Conservation (phyloP, 1,284 basidiomycete species). For the Fistulinella staudtii region DNA sequence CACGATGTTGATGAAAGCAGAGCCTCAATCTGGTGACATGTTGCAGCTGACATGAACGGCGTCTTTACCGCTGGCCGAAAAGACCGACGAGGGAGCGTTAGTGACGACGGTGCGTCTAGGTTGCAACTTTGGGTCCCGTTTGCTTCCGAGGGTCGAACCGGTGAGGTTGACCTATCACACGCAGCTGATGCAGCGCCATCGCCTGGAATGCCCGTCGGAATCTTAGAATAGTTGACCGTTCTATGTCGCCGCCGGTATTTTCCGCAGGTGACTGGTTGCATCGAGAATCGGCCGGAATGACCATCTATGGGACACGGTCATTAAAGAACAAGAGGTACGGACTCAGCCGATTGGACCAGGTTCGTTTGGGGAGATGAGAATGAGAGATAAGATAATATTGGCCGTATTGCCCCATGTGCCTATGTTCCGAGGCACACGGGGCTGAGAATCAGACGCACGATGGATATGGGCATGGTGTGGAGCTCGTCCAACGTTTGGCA, state of each 20-base stretch:
- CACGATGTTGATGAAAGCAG: conserved; percentile 11
- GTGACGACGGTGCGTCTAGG: too few relatives aligned
- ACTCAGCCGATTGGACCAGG: conserved; percentile 4
- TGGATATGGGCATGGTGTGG: neutral
- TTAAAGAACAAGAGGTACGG: conserved; percentile 11
- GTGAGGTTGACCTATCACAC: neutral
- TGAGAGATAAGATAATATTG: conserved; percentile 23
- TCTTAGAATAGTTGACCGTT: neutral
- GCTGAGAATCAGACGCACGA: conserved; percentile 6
- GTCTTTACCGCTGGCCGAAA: conserved; percentile 9
- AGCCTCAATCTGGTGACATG: conserved; percentile 4
- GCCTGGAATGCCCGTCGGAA: conserved; percentile 1
- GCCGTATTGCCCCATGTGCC: neutral
- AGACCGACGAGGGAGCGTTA: conserved; percentile 13
- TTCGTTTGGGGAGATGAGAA: conserved; percentile 3
- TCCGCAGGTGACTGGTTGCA: neutral
- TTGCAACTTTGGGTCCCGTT: conserved; percentile 8
- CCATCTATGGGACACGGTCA: conserved; percentile 15
- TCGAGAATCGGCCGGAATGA: neutral
- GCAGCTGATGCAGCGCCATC: neutral
- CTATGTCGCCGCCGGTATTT: conserved; percentile 3
- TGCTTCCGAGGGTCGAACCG: conserved; percentile 2
- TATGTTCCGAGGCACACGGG: conserved; percentile 15
- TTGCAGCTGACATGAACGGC: conserved; percentile 5
- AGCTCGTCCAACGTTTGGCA: neutral